Evolutionary conservation across 805 yeast species (phyloP).

Genomic region (Candida maris): DNA sequence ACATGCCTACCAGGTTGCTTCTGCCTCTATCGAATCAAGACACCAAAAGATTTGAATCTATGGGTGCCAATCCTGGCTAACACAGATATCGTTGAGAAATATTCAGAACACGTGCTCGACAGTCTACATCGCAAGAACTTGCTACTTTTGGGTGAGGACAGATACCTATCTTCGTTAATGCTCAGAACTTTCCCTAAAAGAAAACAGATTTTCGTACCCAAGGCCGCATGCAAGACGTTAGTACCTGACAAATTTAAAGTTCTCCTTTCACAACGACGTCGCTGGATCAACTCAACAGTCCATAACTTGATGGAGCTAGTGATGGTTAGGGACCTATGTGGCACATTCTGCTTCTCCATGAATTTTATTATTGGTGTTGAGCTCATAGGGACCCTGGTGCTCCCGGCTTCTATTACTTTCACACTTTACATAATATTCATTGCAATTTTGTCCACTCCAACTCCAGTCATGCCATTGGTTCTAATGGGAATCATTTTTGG

Average conservation of each 20-base stretch:
- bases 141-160: constrained; percentile 84
- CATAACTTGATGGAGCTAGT: constrained; percentile 88
- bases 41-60: constrained; percentile 76
- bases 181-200: constrained; percentile 85
- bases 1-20: constrained; percentile 96
- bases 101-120: constrained; percentile 79
- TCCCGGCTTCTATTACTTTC: constrained; percentile 84
- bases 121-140: constrained; percentile 85
- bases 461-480: constrained; percentile 73
- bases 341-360: constrained; percentile 93
- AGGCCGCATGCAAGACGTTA: constrained; percentile 87
- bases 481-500: constrained; percentile 79
- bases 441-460: constrained; percentile 69
- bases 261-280: constrained; percentile 85
- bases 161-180: constrained; percentile 82
- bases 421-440: constrained; percentile 73
- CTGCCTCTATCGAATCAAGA: constrained; percentile 84
- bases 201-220: constrained; percentile 80
- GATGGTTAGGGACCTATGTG: constrained; percentile 82
- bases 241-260: constrained; percentile 83
- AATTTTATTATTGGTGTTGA: constrained; percentile 85
- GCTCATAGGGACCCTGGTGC: constrained; percentile 78
- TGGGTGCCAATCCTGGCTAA: constrained; percentile 95
- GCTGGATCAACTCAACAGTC: constrained; percentile 95
- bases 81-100: constrained; percentile 90